Evolutionary conservation across 495 filamentous ascomycete species (phyloP).

Genomic region (Astrocystis sublimbata): DNA sequence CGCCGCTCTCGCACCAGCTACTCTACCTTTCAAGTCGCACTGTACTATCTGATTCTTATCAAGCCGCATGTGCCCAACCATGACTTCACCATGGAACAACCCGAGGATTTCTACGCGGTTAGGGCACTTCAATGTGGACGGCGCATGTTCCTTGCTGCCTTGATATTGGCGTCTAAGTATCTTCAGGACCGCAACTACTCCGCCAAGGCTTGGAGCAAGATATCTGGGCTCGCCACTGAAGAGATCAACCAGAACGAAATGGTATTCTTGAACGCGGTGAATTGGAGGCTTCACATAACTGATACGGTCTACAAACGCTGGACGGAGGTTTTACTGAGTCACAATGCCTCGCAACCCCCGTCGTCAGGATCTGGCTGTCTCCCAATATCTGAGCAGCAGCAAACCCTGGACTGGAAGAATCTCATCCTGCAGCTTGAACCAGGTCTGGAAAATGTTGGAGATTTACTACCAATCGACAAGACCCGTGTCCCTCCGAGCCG

Average conservation of each 20-base stretch:
- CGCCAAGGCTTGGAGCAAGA: conserved; percentile 96
- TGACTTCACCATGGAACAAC: conserved; percentile 84
- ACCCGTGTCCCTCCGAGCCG: conserved; percentile 33
- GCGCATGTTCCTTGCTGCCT: conserved; percentile 92
- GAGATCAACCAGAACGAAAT: conserved; percentile 98
- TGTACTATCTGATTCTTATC: conserved; percentile 95
- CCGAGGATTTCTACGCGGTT: conserved; percentile 67
- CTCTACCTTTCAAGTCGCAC: conserved; percentile 92
- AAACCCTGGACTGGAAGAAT: conserved; percentile 67
- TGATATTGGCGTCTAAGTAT: conserved; percentile 95
- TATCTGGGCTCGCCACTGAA: conserved; percentile 82
- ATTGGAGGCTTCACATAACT: conserved; percentile 92
- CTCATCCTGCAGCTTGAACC: conserved; percentile 79
- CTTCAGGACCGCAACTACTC: conserved; percentile 98
- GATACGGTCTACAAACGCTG: conserved; percentile 86
- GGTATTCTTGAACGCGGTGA: conserved; percentile 83
- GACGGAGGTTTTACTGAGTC: conserved; percentile 86
- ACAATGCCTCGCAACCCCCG: conserved; percentile 69
- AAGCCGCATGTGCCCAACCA: conserved; percentile 83
- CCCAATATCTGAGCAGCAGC: conserved; percentile 41
- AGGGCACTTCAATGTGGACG: conserved; percentile 94
- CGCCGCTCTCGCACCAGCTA: conserved; percentile 94
- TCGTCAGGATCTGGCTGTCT: conserved; percentile 53
- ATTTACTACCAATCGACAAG: conserved; percentile 39
- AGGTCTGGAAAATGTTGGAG: conserved; percentile 66